These are phyloP conservation scores for Suillus alpinus DNA, from an alignment of 768 basidiomycete species.

Conservation along the genomic window DNA sequence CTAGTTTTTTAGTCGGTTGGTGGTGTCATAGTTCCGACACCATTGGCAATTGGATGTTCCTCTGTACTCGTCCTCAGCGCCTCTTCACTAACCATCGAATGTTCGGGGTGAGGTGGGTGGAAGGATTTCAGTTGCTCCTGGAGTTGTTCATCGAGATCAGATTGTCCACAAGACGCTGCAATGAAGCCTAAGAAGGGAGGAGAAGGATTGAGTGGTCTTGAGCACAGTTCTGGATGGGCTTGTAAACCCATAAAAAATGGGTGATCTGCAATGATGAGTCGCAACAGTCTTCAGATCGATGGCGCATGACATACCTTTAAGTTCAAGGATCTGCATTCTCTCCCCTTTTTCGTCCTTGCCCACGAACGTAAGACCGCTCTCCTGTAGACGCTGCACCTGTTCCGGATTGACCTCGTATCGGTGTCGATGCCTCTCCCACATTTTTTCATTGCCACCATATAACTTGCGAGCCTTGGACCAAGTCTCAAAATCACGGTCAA, in stretches of 20 bases:
- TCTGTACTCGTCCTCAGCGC: conserved; percentile 39
- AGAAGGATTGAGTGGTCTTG: conserved; percentile 94
- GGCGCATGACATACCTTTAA: conserved; percentile 53
- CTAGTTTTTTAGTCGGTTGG: not conserved
- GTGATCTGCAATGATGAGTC: conserved; percentile 56
- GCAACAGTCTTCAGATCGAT: not conserved
- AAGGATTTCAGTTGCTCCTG: conserved; percentile 58
- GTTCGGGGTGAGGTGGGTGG: conserved; percentile 72
- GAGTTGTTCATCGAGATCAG: conserved; percentile 69
- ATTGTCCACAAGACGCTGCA: conserved; percentile 63
- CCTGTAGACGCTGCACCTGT: conserved; percentile 69
- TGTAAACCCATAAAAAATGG: conserved; percentile 93
- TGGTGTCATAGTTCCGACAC: conserved; percentile 17
- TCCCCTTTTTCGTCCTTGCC: conserved; percentile 96
- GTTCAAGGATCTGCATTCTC: conserved; percentile 94
- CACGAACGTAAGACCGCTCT: conserved; percentile 71
- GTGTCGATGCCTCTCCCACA: conserved; percentile 97
- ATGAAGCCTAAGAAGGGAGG: conserved; percentile 97
- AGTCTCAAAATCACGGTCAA: conserved; percentile 61
- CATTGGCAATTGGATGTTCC: conserved; percentile 27
- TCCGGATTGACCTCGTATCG: conserved; percentile 94
- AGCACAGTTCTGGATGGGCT: conserved; percentile 98
- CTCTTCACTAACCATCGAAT: conserved; percentile 71
- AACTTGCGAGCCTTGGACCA: conserved; percentile 76
- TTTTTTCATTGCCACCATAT: conserved; percentile 77